Percentiles rank a stretch among this genome's conserved stretches.
phyloP scores from a whole-genome alignment of 2,329 filamentous ascomycete species.

The Alternaria hordeiaustralica region DNA sequence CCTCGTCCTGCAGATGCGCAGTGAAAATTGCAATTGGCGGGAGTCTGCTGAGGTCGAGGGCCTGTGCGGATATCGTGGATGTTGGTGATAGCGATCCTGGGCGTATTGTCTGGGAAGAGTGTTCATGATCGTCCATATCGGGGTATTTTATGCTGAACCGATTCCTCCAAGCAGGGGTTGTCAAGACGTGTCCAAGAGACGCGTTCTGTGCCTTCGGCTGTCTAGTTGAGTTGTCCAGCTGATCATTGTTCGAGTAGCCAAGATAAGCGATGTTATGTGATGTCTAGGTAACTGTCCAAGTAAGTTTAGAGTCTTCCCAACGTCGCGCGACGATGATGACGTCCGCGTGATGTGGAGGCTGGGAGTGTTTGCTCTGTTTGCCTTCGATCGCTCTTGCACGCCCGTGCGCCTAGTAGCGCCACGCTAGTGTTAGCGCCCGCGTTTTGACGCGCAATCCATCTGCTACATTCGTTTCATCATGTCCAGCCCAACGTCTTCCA shows the following conservation, averaged over 20 bases:
- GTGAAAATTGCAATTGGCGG: slow-evolving; percentile 77
- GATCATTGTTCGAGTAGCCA: slow-evolving; percentile 27
- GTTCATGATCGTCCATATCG: slow-evolving; percentile 28
- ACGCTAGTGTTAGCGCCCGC: slow-evolving; percentile 9
- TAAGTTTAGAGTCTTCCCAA: neutral
- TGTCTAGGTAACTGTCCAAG: neutral
- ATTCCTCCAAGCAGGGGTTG: slow-evolving; percentile 37
- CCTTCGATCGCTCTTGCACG: neutral
- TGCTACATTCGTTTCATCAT: slow-evolving; percentile 19
- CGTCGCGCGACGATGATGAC: slow-evolving; percentile 17
- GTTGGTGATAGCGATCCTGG: slow-evolving; percentile 24
- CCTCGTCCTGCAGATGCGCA: slow-evolving; percentile 69
- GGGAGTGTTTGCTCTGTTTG: slow-evolving; percentile 12
- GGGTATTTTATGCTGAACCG: slow-evolving; percentile 24
- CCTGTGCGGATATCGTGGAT: slow-evolving; percentile 20
- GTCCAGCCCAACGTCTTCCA: slow-evolving; percentile 3
- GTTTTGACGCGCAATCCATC: slow-evolving; percentile 16
- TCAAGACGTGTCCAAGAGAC: slow-evolving; percentile 36
- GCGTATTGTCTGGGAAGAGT: slow-evolving; percentile 27
- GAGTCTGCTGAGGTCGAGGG: slow-evolving; percentile 51
- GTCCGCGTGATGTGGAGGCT: slow-evolving; percentile 17
- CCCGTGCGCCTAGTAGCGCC: neutral
- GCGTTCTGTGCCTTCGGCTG: slow-evolving; percentile 23
- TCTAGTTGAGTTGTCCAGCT: slow-evolving; percentile 9
- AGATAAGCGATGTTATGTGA: slow-evolving; percentile 7